phyloP scores from a whole-genome alignment of 306 rosid genomes.

The Castanea mollissima region DNA sequence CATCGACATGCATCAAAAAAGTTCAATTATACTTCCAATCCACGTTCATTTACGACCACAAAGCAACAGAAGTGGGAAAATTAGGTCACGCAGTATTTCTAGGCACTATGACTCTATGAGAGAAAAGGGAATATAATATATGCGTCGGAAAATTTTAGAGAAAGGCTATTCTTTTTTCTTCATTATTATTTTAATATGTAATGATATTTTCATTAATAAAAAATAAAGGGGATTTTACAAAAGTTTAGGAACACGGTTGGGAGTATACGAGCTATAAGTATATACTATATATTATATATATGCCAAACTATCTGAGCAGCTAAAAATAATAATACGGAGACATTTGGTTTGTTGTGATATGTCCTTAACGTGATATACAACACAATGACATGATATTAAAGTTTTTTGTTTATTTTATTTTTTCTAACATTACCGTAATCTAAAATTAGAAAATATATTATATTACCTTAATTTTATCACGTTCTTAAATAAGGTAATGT shows the following conservation, averaged over 20 bases:
- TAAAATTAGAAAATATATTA: too few species aligned
- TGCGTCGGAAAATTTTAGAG: neutral
- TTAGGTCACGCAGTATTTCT: neutral
- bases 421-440: too few species aligned
- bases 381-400: too few species aligned
- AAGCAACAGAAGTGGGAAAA: neutral
- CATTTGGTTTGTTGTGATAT: rapidly evolving
- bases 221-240: too few species aligned
- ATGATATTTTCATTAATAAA: too few species aligned
- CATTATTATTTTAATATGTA: neutral
- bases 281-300: too few species aligned
- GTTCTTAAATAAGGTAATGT: too few species aligned
- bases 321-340: rapidly evolving
- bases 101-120: neutral
- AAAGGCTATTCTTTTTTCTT: neutral
- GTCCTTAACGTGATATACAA: rapidly evolving
- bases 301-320: too few species aligned
- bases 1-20: neutral
- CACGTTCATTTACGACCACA: neutral
- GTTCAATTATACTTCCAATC: neutral
- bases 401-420: too few species aligned
- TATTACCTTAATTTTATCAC: too few species aligned
- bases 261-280: too few species aligned
- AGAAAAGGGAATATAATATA: neutral
- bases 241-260: too few species aligned